Evolutionary conservation across 768 basidiomycete genomes (phyloP), one percentile per base, ranked within the genome.

Genomic region (Lactarius pseudohatsudake): DNA sequence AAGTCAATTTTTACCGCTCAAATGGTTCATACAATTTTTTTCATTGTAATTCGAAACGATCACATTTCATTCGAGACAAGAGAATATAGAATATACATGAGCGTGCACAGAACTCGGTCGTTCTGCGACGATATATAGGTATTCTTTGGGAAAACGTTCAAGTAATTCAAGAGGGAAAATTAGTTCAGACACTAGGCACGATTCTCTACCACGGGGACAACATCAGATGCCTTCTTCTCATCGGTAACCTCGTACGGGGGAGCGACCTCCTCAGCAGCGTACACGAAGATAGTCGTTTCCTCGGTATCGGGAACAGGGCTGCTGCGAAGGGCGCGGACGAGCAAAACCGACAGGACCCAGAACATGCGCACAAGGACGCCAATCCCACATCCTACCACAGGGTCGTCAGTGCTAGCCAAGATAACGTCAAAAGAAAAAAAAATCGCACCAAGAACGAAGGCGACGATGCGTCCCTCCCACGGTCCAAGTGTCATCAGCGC

Each of bases 391-490:
- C 91, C 90, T 91, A 69, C 38, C 63, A 65, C 59, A 45, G 13
- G 15, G 38, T 13, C 22, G 18, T 59, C 20, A 59, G 30, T 18
- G 62, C 32, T 28, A 58, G 26, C 13, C 34, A 30, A 45, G 32
- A 18, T 36, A 56, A 22, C 36, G 1, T 50, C 20, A 38, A 22
- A 26, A 26, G 11, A 18, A 15, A 47, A 11, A 16, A 28, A 53
- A 41, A 30, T 80, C 85, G 71, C 59, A 85, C 91, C 92, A 20
- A 94, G 82, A 64, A 94, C 91, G 67, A 94, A 94, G 4, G 92
- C 87, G 18, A 94, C 87, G 11, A 86, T 86, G 59, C 90, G 82
- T 59, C 91, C 91, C 76, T 94, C 92, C 91, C 92, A 93, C 22
- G 85, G 85, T 15, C 91, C 89, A 18, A 94, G 84, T 9, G 83